Conservation (phyloP, 768 basidiomycete species). For the Tulasnella calospora region DNA sequence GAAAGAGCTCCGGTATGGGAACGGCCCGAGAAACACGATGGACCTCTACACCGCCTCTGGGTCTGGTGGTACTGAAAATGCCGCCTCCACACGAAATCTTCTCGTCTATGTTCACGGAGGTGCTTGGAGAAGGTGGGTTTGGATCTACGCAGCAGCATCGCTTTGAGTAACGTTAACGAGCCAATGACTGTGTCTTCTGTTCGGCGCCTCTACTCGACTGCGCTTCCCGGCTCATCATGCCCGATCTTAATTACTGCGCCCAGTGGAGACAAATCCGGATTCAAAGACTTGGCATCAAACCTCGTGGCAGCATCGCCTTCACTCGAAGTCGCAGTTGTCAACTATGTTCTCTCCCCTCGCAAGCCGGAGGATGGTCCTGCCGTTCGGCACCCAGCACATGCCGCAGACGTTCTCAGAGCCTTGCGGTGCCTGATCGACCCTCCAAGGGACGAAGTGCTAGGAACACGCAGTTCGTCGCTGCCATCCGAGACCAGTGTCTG, state of each 20-base stretch:
- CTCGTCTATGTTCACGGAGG: slow-evolving; percentile 78
- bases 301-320: slow-evolving; percentile 49
- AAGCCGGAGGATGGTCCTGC: slow-evolving; percentile 33
- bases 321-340: slow-evolving; percentile 60
- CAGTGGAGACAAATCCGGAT: slow-evolving; percentile 70
- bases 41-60: slow-evolving; percentile 48
- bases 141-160: slow-evolving; percentile 19
- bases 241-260: background rate
- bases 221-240: background rate
- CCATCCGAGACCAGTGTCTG: slow-evolving; percentile 45
- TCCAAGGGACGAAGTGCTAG: slow-evolving; percentile 19
- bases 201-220: background rate
- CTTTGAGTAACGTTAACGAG: background rate
- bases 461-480: background rate
- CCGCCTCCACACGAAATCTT: slow-evolving; percentile 35
- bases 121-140: slow-evolving; percentile 69
- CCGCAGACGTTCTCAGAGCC: slow-evolving; percentile 58
- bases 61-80: background rate
- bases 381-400: slow-evolving; percentile 66
- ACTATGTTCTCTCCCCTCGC: slow-evolving; percentile 65
- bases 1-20: slow-evolving; percentile 25
- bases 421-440: slow-evolving; percentile 49
- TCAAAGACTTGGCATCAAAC: slow-evolving; percentile 49
- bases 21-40: slow-evolving; percentile 39
- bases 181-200: background rate